These are phyloP conservation scores for Saccharomycopsis sp. DNA, from an alignment of 805 yeast species.

Conservation along the genomic window DNA sequence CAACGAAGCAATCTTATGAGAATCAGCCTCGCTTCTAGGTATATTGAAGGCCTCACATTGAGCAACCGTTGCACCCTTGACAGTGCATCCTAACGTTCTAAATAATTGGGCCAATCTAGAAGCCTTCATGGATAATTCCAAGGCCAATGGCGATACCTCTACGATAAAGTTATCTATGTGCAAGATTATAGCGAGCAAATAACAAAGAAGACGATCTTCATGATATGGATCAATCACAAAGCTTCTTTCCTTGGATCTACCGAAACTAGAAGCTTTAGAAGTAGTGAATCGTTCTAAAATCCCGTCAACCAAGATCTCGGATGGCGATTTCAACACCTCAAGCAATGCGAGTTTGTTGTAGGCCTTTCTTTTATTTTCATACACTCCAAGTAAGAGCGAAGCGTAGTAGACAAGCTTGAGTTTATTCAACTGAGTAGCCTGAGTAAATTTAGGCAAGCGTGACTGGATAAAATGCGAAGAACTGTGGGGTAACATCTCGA, in stretches of 20 bases:
- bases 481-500: conserved; percentile 56
- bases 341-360: conserved; percentile 52
- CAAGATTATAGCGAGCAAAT: conserved; percentile 62
- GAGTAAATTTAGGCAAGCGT: conserved; percentile 36
- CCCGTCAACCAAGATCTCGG: conserved; percentile 67
- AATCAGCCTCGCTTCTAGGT: conserved; percentile 50
- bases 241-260: conserved; percentile 61
- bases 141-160: conserved; percentile 75
- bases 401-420: conserved; percentile 73
- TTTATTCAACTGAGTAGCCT: conserved; percentile 44
- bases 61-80: conserved; percentile 64
- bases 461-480: conserved; percentile 51
- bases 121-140: conserved; percentile 77
- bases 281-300: conserved; percentile 67
- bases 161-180: conserved; percentile 71
- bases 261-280: conserved; percentile 54
- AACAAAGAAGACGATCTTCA: conserved; percentile 82
- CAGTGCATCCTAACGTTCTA: conserved; percentile 74
- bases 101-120: conserved; percentile 61
- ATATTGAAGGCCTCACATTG: conserved; percentile 71
- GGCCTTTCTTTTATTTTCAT: conserved; percentile 59
- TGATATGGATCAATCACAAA: conserved; percentile 79
- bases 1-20: conserved; percentile 74
- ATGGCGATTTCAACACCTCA: conserved; percentile 60
- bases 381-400: conserved; percentile 74